Evolutionary conservation across 2,329 filamentous ascomycete species (phyloP), one percentile per base, ranked within the genome.

Genomic region (Cladosporium sp.): DNA sequence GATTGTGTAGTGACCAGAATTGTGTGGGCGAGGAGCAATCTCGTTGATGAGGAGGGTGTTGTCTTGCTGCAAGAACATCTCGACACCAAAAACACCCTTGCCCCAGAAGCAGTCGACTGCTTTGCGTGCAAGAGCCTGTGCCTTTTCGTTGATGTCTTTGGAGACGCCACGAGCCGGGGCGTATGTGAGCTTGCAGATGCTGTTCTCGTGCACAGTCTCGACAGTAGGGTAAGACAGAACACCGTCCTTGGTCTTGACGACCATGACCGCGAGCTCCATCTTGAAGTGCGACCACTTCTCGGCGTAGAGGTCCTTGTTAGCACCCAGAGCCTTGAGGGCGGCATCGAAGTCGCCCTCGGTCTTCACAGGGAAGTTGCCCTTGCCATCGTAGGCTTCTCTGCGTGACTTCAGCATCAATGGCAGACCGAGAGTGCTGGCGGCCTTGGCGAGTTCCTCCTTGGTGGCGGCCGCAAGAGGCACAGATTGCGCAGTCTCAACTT

Each of bases 1-100:
- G 63, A 97, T 97, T 2, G 90, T 96, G 75, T 92, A 93, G 74
- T 97, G 94, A 0, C 94, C 94, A 0, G 90, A 95, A 77, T 97
- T 97, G 75, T 97, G 92, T 51, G 84, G 83, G 37, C 90, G 81
- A 12, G 90, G 90, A 0, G 90, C 90, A 62, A 95, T 88, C 74
- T 96, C 91, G 73, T 96, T 96, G 65, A 97, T 82, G 58, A 95
- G 75, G 1, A 96, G 80, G 1, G 78, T 77, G 58, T 80, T 84
- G 66, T 94, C 85, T 49, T 85, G 77, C 10, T 92, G 82, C 3
- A 97, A 75, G 75, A 99, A 99, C 85, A 97, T 90, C 75, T 99
- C 94, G 0, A 97, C 93, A 0, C 93, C 94, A 73, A 97, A 99
- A 32, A 96, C 90, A 62, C 94, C 94, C 61, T 94, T 88, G 52